Percentiles rank a stretch among this genome's conserved stretches.
Conservation (phyloP, 305 asterid genomes). For the Ilex paraguariensis region DNA sequence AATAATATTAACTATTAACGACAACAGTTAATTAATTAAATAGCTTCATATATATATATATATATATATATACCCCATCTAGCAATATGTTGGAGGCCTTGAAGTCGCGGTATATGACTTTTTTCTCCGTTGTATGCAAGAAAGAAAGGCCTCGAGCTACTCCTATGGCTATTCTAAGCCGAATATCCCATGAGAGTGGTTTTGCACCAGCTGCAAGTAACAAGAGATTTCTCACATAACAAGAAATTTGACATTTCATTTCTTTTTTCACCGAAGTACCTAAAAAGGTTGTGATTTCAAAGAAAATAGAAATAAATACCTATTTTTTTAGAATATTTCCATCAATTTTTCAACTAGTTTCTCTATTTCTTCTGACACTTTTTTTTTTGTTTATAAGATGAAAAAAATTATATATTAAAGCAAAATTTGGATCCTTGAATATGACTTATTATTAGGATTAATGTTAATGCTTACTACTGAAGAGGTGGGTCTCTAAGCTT, state of each 20-base stretch:
- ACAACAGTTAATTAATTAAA: neutral
- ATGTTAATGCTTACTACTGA: constrained; percentile 37
- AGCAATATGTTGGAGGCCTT: constrained; percentile 69
- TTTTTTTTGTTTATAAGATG: too few relatives aligned
- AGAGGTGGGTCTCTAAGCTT: constrained; percentile 62
- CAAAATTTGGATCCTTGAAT: neutral
- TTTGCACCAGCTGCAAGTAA: constrained; percentile 24
- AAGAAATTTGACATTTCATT: too few relatives aligned
- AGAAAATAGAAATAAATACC: too few relatives aligned
- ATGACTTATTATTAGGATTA: neutral
- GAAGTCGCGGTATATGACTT: constrained; percentile 69
- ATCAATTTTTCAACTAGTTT: too few relatives aligned
- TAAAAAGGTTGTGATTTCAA: too few relatives aligned
- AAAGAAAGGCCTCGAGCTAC: constrained; percentile 74
- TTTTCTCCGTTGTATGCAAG: constrained; percentile 48
- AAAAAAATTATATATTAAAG: neutral
- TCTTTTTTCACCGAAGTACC: too few relatives aligned
- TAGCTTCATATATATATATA: too few relatives aligned
- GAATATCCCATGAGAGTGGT: constrained; percentile 35
- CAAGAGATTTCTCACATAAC: neutral
- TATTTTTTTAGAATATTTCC: too few relatives aligned
- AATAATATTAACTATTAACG: neutral
- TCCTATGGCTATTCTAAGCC: constrained; percentile 64
- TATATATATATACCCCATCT: constrained; percentile 34
- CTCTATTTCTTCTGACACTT: too few relatives aligned